These are phyloP conservation scores for Naegleria fowleri DNA, from an alignment of 208 protist genomes.

Conservation along the genomic window DNA sequence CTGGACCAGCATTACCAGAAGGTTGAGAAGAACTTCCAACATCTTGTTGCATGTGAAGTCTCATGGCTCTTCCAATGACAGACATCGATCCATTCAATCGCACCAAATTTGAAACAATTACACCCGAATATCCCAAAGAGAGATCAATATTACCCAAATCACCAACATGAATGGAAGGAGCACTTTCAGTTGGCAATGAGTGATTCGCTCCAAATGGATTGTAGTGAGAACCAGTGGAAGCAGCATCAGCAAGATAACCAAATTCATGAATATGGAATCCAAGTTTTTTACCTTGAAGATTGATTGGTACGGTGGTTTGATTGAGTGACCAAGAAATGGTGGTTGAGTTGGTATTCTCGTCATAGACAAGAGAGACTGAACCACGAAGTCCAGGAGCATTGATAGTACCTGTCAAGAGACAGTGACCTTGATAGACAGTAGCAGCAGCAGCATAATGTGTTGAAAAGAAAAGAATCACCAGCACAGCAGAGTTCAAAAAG, in stretches of 20 bases:
- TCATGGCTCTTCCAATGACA: not conserved
- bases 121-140: not conserved
- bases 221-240: not conserved
- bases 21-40: not conserved
- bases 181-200: too few species aligned
- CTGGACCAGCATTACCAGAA: not conserved
- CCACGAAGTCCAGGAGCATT: not conserved
- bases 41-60: not conserved
- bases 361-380: not conserved
- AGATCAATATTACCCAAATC: conserved; percentile 3
- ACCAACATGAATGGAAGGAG: not conserved
- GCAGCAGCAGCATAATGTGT: too few species aligned
- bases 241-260: not conserved
- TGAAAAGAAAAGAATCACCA: too few species aligned
- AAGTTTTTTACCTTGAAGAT: not conserved
- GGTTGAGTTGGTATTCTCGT: not conserved
- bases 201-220: not conserved
- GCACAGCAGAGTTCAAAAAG: too few species aligned
- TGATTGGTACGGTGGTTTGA: not conserved
- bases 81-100: not conserved
- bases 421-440: not conserved
- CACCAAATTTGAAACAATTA: not conserved
- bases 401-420: not conserved
- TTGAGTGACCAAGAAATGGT: not conserved
- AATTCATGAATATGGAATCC: conserved; percentile 7